Percentiles rank a stretch among this genome's conserved stretches.
phyloP scores from a whole-genome alignment of 1,139 yeast genomes.

The Candida sanyaensis region DNA sequence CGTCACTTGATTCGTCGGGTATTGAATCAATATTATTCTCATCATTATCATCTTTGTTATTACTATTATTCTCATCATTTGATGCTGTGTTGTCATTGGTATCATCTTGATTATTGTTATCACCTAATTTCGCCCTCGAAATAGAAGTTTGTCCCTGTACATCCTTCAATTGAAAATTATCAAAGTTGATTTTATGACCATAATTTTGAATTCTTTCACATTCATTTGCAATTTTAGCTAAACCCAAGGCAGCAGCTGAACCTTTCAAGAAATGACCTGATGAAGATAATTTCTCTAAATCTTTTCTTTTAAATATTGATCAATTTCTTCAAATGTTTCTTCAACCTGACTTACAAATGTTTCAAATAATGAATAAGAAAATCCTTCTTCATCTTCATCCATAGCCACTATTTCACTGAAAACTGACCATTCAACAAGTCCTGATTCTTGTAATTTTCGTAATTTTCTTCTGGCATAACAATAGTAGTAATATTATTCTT shows the following conservation, averaged over 20 bases:
- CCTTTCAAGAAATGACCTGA: slow-evolving; percentile 95
- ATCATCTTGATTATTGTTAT: slow-evolving; percentile 6
- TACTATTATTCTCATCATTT: not conserved
- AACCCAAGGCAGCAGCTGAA: slow-evolving; percentile 91
- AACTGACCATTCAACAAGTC: slow-evolving; percentile 84
- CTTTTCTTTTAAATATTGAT: slow-evolving; percentile 47
- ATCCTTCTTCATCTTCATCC: slow-evolving; percentile 93
- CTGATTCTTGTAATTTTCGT: slow-evolving; percentile 48
- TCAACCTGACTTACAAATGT: slow-evolving; percentile 90
- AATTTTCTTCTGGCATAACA: slow-evolving; percentile 32
- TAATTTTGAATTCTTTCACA: slow-evolving; percentile 94
- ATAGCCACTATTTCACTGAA: slow-evolving; percentile 86
- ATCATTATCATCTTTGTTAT: not conserved
- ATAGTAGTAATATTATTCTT: not conserved
- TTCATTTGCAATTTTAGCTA: slow-evolving; percentile 75
- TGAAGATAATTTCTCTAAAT: slow-evolving; percentile 64
- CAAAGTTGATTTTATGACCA: slow-evolving; percentile 59
- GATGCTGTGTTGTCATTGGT: slow-evolving; percentile 13
- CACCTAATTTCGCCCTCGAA: not conserved
- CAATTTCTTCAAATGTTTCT: slow-evolving; percentile 75
- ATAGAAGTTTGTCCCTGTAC: not conserved
- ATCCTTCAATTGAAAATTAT: slow-evolving; percentile 32
- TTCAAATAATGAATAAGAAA: slow-evolving; percentile 71
- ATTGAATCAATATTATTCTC: not conserved
- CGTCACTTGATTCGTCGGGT: slow-evolving; percentile 27